Evolutionary conservation across 768 basidiomycete species (phyloP).

Genomic region (Pisolithus marmoratus): DNA sequence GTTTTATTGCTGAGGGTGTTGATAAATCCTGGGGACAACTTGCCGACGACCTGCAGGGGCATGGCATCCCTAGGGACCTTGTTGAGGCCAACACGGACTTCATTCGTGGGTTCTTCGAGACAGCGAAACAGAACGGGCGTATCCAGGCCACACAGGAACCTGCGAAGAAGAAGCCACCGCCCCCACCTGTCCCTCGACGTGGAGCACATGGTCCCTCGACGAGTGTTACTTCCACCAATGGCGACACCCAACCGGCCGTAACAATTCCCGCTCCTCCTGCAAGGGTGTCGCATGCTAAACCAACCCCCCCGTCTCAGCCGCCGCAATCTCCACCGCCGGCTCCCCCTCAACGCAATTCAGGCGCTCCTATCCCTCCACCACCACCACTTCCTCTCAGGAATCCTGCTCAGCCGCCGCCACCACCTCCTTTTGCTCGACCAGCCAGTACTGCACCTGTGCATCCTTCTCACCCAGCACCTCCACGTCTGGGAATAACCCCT

Average conservation of each 20-base stretch:
- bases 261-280: constrained; percentile 31
- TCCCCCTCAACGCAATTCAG: constrained; percentile 20
- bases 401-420: constrained; percentile 16
- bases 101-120: constrained; percentile 74
- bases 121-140: constrained; percentile 35
- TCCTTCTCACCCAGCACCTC: constrained; percentile 20
- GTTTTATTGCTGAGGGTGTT: constrained; percentile 81
- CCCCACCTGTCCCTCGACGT: constrained; percentile 30
- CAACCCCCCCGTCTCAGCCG: constrained; percentile 32
- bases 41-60: constrained; percentile 54
- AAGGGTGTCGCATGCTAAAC: constrained; percentile 19
- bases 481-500: constrained; percentile 24
- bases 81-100: constrained; percentile 81
- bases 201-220: constrained; percentile 20
- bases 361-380: constrained; percentile 17
- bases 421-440: constrained; percentile 34
- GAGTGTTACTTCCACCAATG: constrained; percentile 20
- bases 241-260: constrained; percentile 18
- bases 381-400: constrained; percentile 30
- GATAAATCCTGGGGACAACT: constrained; percentile 86
- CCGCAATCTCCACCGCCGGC: constrained; percentile 27
- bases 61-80: constrained; percentile 62
- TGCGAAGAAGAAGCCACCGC: constrained; percentile 41
- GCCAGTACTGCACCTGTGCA: constrained; percentile 11
- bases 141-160: constrained; percentile 31